Base-by-base conservation (phyloP, 768 basidiomycete genomes). In the Tylopilus sp. region DNA sequence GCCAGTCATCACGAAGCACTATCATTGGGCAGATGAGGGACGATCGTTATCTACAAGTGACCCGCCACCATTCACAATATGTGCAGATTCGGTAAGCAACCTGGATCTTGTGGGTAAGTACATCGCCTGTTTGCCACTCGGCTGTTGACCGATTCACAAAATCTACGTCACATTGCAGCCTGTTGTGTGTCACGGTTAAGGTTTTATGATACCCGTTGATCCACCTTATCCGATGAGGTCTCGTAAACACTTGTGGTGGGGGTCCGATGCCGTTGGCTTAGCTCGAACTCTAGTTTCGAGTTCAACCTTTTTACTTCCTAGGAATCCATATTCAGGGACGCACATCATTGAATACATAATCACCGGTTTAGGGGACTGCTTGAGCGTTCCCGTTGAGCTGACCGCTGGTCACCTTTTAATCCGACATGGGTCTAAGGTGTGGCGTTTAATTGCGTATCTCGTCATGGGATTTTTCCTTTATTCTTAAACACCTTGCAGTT, bases 1-100 rank as follows among this genome's bases (percentile, higher is more conserved):
- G n/a, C n/a, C n/a, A 58, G 58, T 42, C 55, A 71, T 53, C 69
- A 70, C 39, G 71, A 75, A 38, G 73, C 72, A 2, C 38, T 69
- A 13, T 68, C 67, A 33, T 54, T 80, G 50, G 70, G 67, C 48
- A 67, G 68, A 50, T 62, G 73, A 40, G 76, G 74, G 25, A 54
- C 58, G 31, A 58, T 66, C 31, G 65, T 71, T 21, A 61, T 59
- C 48, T 60, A 58, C 36, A 51, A 42, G 21, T 62, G 48, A 55
- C 42, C 21, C 43, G 9, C 41, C 33, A 8, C 22, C 22, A 40
- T 40, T 40, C 50, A 51, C 25, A 12, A 53, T 45, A 51, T 38
- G n/a, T 25, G 38, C 36, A 15, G 35, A 36, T 52, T 51, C 44
- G 52, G 44, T 57, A 17, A 53, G 36, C 47, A 47, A 36, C 15